These are phyloP conservation scores for Aspergillus cavernicola DNA, from an alignment of 495 filamentous ascomycete genomes.

Conservation along the genomic window DNA sequence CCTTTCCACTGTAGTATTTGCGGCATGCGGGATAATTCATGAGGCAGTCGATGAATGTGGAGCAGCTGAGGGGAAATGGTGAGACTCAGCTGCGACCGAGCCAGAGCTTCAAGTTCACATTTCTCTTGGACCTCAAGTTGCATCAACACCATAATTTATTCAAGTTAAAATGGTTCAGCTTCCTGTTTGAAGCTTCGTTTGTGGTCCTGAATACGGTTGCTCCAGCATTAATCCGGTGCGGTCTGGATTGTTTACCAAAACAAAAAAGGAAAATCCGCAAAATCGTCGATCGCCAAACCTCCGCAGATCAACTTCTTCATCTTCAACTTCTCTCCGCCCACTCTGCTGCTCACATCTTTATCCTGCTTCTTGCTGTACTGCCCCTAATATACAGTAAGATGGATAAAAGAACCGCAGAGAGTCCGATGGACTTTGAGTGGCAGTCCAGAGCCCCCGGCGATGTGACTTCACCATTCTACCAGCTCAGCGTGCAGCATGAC, in stretches of 20 bases:
- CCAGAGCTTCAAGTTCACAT: too few species aligned
- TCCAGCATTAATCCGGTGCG: neutral
- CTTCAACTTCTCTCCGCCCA: neutral
- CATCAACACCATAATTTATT: too few species aligned
- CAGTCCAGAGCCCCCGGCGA: slow-evolving; percentile 54
- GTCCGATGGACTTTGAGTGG: slow-evolving; percentile 70
- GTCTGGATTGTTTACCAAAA: slow-evolving; percentile 25
- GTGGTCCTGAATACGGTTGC: too few species aligned
- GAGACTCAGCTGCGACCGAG: too few species aligned
- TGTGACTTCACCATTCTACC: slow-evolving; percentile 55
- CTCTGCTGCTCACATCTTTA: neutral
- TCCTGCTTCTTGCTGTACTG: neutral
- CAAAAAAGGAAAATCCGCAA: slow-evolving; percentile 20
- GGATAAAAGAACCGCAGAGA: slow-evolving; percentile 48
- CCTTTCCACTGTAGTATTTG: too few species aligned
- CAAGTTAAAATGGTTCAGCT: too few species aligned
- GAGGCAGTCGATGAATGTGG: too few species aligned
- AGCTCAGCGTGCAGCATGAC: slow-evolving; percentile 44
- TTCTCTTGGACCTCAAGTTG: too few species aligned
- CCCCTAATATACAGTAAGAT: slow-evolving; percentile 23
- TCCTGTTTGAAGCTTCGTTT: too few species aligned
- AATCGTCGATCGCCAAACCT: slow-evolving; percentile 11
- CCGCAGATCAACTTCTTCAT: slow-evolving; percentile 1
- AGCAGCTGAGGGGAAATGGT: too few species aligned
- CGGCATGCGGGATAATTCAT: too few species aligned